phyloP scores from a whole-genome alignment of 1,139 yeast genomes.

The Waltiozyma sp. region DNA sequence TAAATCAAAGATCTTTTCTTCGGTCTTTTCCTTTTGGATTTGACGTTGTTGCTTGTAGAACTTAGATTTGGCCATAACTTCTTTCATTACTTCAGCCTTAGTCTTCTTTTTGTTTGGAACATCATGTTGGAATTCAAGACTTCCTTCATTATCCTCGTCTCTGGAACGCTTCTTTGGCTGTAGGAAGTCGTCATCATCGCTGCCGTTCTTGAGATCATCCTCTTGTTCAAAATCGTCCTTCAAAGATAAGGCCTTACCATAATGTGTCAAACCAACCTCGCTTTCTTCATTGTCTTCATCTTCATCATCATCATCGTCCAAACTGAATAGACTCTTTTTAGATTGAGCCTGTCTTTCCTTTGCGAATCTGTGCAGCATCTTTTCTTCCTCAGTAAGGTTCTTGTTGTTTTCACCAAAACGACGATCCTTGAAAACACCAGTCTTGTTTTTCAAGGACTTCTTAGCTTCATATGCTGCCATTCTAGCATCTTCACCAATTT shows the following conservation, averaged over 20 bases:
- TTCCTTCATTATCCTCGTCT: conserved; percentile 23
- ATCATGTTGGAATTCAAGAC: conserved; percentile 10
- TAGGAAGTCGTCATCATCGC: conserved; percentile 27
- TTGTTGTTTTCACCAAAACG: conserved; percentile 86
- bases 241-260: conserved; percentile 57
- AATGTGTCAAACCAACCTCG: conserved; percentile 55
- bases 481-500: conserved; percentile 68
- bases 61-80: conserved; percentile 90
- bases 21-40: conserved; percentile 57
- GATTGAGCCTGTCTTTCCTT: conserved; percentile 62
- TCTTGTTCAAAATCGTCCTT: conserved; percentile 38
- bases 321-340: conserved; percentile 48
- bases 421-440: conserved; percentile 73
- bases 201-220: conserved; percentile 30
- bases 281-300: conserved; percentile 43
- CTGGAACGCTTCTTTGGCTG: conserved; percentile 15
- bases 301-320: conserved; percentile 61
- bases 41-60: conserved; percentile 85
- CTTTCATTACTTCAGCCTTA: conserved; percentile 94
- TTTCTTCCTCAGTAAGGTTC: conserved; percentile 70
- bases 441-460: conserved; percentile 49
- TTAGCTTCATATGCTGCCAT: conserved; percentile 56
- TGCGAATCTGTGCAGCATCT: conserved; percentile 90
- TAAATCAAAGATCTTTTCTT: conserved; percentile 60
- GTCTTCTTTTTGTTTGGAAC: conserved; percentile 57